phyloP scores from a whole-genome alignment of 2,329 filamentous ascomycete genomes.

The Sclerotinia nivalis region DNA sequence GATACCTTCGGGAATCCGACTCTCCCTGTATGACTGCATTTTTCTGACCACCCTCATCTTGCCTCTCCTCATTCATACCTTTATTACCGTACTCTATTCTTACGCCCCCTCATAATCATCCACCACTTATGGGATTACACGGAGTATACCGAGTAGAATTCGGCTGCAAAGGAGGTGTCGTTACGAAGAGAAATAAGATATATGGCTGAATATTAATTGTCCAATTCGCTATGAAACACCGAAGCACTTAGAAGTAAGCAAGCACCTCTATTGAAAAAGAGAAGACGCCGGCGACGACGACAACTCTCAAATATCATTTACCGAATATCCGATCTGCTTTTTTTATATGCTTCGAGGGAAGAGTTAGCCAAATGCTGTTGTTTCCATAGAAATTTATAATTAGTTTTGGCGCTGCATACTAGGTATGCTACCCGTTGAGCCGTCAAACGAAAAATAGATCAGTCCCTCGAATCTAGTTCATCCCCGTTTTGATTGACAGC shows the following conservation, averaged over 20 bases:
- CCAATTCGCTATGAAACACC: conserved; percentile 17
- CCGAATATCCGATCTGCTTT: not conserved
- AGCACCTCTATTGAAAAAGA: not conserved
- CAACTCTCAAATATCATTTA: not conserved
- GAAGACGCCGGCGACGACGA: not conserved
- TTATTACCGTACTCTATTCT: conserved; percentile 1
- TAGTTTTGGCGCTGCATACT: not conserved
- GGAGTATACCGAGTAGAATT: conserved; percentile 18
- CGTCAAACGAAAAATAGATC: not conserved
- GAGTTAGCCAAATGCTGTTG: not conserved
- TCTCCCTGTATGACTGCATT: conserved; percentile 15
- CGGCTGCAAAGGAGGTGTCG: not conserved
- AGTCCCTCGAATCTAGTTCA: not conserved
- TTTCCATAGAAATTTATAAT: not conserved
- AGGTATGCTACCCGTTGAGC: not conserved
- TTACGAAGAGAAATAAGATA: not conserved
- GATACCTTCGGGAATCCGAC: not conserved
- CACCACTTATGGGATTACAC: not conserved
- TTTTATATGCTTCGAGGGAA: not conserved
- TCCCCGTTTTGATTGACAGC: not conserved
- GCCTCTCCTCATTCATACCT: not conserved
- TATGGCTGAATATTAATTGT: conserved; percentile 8
- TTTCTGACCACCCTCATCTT: conserved; percentile 19
- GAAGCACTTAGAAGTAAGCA: not conserved
- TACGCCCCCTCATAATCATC: not conserved